Evolutionary conservation across 345 rosid species (phyloP).

Genomic region (Schrenkiella parvula): DNA sequence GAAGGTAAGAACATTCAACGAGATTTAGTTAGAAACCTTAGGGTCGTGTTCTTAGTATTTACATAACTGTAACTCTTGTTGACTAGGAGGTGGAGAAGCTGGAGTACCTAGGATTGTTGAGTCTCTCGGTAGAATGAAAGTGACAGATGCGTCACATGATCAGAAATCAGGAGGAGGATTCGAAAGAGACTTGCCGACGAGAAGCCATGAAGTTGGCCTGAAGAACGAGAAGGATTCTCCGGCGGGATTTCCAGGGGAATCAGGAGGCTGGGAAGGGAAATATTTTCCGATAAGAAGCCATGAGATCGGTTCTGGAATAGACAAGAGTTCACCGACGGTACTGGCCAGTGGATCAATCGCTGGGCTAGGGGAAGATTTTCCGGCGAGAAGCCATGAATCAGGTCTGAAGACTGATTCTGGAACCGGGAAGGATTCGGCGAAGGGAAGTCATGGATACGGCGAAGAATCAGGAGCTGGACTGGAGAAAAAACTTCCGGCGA

Average conservation of each 20-base stretch:
- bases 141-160: slow-evolving; percentile 22
- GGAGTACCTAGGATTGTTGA: slow-evolving; percentile 32
- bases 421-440: neutral
- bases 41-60: neutral
- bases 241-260: neutral
- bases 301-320: neutral
- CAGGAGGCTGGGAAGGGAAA: neutral
- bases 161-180: slow-evolving; percentile 5
- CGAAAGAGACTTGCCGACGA: neutral
- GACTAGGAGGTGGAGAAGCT: slow-evolving; percentile 37
- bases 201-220: slow-evolving; percentile 1
- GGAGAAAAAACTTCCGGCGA: neutral
- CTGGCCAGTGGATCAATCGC: neutral
- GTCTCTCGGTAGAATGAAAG: slow-evolving; percentile 39
- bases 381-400: neutral
- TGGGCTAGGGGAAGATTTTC: neutral
- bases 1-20: slow-evolving; percentile 29
- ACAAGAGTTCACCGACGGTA: neutral
- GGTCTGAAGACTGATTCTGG: neutral
- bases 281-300: neutral
- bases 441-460: neutral
- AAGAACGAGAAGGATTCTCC: neutral
- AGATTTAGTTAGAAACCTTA: neutral
- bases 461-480: neutral
- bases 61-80: neutral